Base-by-base conservation (phyloP, 2,329 filamentous ascomycete genomes). In the Colletotrichum sp. region DNA sequence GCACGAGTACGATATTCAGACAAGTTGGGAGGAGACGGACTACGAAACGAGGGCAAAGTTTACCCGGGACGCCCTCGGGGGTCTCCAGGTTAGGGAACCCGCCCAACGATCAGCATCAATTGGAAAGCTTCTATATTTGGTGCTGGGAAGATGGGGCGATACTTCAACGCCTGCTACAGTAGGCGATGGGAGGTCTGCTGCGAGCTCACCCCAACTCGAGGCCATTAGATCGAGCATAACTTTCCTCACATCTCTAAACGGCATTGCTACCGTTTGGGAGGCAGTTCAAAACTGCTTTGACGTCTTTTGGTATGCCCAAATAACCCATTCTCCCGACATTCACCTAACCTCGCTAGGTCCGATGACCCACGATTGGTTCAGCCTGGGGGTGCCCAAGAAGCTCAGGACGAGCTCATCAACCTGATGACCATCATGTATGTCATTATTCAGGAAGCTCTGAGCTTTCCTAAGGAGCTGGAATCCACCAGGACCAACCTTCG, bases 71-170 rank as follows among this genome's bases (percentile, higher is more conserved):
- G 87, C 91, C 52, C 86, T 94, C 77, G 81, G 84, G 10, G 84
- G 84, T 8, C 71, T 88, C 55, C 84, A 87, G 75, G 86, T 86
- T 34, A 84, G 86, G 62, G 88, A 92, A 71, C 82, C 88, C 34
- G 85, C 87, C 18, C 82, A 88, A 69, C 86, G 90, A 10, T 86
- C 86, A 65, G 89, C 89, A 65, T 89, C 88, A 16, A 87, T 94
- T 36, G 90, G 90, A 39, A 89, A 88, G 62, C 83, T 93, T 60
- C 84, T 92, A 6, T 93, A 93, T 80, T 83, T 94, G 30, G 86
- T 93, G 16, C 88, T 95, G 7, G 94, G 94, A 3, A 88, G 93
- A 44, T 96, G 94, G 94, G 90, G 89, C 5, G 88, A 92, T 65
- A 95, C 93, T 13, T 93, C 93, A 36, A 90, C 92, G 81, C 82